Percentiles rank a stretch among this genome's conserved stretches.
Conservation (phyloP, 2,329 filamentous ascomycete species). For the Aaosphaeria arxii region DNA sequence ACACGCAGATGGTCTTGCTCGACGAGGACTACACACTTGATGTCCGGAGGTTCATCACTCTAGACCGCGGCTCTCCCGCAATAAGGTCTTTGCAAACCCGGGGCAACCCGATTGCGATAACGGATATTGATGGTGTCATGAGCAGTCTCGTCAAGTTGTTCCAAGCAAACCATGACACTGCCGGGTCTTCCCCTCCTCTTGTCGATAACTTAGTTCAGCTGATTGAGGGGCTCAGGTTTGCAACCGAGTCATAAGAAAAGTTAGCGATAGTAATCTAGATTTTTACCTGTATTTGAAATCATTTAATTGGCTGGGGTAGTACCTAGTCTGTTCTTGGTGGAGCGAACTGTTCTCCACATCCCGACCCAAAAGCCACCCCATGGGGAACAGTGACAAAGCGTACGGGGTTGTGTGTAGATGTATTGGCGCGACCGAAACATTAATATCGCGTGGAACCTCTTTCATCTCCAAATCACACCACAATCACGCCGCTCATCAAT, state of each 20-base stretch:
- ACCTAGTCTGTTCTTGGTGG: too few species aligned
- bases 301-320: too few species aligned
- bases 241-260: slow-evolving; percentile 27
- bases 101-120: slow-evolving; percentile 38
- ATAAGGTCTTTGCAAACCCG: slow-evolving; percentile 40
- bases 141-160: slow-evolving; percentile 57
- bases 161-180: slow-evolving; percentile 46
- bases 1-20: slow-evolving; percentile 41
- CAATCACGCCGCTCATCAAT: neutral
- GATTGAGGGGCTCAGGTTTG: slow-evolving; percentile 58
- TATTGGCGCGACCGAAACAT: too few species aligned
- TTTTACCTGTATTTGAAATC: too few species aligned
- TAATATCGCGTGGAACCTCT: too few species aligned
- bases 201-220: slow-evolving; percentile 66
- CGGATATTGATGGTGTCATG: slow-evolving; percentile 59
- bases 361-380: neutral
- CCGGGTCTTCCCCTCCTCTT: slow-evolving; percentile 50
- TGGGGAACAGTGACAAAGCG: neutral
- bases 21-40: slow-evolving; percentile 55
- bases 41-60: slow-evolving; percentile 56
- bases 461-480: neutral
- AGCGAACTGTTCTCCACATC: neutral
- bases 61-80: slow-evolving; percentile 55
- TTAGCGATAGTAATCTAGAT: neutral
- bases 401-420: too few species aligned